These are phyloP conservation scores for Kodamaea ohmeri DNA, from an alignment of 1,139 yeast species.

Conservation along the genomic window DNA sequence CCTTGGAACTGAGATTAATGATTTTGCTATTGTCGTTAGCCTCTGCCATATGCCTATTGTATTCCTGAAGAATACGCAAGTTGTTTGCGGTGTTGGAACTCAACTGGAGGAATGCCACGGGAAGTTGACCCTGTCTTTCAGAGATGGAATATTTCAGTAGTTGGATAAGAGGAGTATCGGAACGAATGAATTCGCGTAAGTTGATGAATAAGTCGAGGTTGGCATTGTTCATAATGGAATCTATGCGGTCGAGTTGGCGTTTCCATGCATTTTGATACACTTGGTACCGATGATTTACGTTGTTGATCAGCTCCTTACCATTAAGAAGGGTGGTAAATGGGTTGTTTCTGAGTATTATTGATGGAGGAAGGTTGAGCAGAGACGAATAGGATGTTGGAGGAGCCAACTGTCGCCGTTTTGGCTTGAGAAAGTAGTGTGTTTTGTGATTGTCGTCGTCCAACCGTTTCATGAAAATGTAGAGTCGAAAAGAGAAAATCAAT, in stretches of 20 bases:
- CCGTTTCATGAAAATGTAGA: conserved; percentile 1
- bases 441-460: conserved; percentile 6
- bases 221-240: conserved; percentile 35
- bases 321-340: conserved; percentile 39
- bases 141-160: conserved; percentile 7
- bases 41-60: conserved; percentile 25
- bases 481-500: neutral
- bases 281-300: conserved; percentile 35
- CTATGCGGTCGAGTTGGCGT: conserved; percentile 35
- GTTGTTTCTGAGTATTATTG: conserved; percentile 10
- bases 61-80: conserved; percentile 44
- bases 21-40: conserved; percentile 22
- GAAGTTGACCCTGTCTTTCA: conserved; percentile 23
- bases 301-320: conserved; percentile 39
- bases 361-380: conserved; percentile 1
- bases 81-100: conserved; percentile 62
- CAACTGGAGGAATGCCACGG: conserved; percentile 47
- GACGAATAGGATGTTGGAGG: neutral
- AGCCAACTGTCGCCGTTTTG: conserved; percentile 6
- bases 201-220: conserved; percentile 38
- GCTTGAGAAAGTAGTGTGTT: conserved; percentile 17
- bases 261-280: conserved; percentile 42
- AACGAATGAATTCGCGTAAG: conserved; percentile 28
- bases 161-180: conserved; percentile 8
- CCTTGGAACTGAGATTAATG: conserved; percentile 42